Base-by-base conservation (phyloP, 345 rosid species). In the Eucalyptus erythrocorys region DNA sequence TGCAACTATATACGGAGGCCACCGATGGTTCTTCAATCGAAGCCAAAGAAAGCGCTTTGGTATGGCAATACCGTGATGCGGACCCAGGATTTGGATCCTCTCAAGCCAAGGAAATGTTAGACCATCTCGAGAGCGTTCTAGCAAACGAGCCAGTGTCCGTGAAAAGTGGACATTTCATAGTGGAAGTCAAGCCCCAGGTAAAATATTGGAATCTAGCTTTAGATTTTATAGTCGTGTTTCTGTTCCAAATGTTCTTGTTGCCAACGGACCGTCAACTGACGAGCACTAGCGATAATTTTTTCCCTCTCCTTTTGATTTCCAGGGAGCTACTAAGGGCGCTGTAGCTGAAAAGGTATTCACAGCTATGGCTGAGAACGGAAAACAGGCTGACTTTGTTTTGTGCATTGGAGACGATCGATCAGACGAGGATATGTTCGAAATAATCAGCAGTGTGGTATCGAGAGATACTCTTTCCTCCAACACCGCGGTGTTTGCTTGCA, bases 141-240 rank as follows among this genome's bases (percentile, higher is more conserved):
- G 92, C 95, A 64, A 94, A 94, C 87, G 95, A 95, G 87, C 95
- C 95, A 9, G 95, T 93, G 89, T 91, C 90, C 42, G 96, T 95
- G 21, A 95, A 94, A 90, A 92, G 96, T 57, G 95, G 96, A 57
- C 93, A 92, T 85, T 91, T 57, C 84, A 95, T 95, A 53, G 95
- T 95, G 61, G 96, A 95, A 92, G 95, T 95, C 49, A 95, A 95
- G 91, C 94, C 94, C 19, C 95, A 94, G 94, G 96, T 94, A 91
- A 37, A 27, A 32, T 66, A 43, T 47, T 43, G 82, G 12, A 42
- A n/a, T 59, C 47, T 21, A 76, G 15, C 82, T 76, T 37, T 40
- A 76, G 84, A 40, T 76, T 76, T 37, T 12, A 37, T 76, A 76
- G 84, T 76, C 47, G 84, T 22, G 27, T 76, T 21, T 37, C 40